Conservation (phyloP, 306 rosid species). For the Lathyrus oleraceus region DNA sequence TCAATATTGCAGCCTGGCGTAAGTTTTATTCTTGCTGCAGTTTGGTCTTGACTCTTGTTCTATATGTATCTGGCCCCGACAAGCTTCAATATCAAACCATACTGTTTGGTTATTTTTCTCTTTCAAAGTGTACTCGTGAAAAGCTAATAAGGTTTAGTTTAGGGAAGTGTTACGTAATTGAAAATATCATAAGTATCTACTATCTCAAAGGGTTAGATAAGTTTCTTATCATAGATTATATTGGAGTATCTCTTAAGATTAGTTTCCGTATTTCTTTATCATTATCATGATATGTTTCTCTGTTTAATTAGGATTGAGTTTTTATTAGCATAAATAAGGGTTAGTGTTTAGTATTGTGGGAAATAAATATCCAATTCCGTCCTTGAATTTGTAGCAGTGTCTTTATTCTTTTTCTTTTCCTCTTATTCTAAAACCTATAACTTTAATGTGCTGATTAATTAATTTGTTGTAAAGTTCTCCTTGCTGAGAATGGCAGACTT, state of each 20-base stretch:
- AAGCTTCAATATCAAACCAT: not conserved
- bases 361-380: not conserved
- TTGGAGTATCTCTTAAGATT: not conserved
- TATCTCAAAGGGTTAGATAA: not conserved
- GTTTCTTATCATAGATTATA: not conserved
- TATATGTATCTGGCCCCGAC: not conserved
- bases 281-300: not conserved
- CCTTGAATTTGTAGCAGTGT: not conserved
- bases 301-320: not conserved
- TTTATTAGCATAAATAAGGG: not conserved
- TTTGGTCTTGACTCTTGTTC: not conserved
- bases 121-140: not conserved
- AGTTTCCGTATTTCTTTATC: not conserved
- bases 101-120: not conserved
- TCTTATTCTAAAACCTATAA: not conserved
- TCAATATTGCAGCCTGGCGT: not conserved
- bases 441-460: constrained; percentile 2
- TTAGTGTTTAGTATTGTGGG: not conserved
- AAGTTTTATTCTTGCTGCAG: not conserved
- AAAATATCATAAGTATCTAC: not conserved
- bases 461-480: constrained; percentile 47
- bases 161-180: no score
- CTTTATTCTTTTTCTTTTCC: not conserved
- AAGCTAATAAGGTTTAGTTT: not conserved
- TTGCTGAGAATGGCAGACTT: constrained; percentile 85